Conservation (phyloP, 768 basidiomycete species). For the Suillus discolor region DNA sequence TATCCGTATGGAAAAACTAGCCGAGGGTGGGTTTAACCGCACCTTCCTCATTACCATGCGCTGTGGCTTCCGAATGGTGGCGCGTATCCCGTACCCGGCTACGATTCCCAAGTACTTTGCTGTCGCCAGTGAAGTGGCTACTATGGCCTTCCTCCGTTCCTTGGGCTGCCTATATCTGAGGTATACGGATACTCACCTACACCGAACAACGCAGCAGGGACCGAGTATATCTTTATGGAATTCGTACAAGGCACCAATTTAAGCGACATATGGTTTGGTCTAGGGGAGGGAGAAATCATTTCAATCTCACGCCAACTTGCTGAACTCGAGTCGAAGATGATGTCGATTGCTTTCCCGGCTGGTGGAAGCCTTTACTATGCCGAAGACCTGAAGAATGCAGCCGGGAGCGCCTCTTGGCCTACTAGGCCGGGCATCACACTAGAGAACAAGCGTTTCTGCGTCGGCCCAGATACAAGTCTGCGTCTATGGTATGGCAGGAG, state of each 20-base stretch:
- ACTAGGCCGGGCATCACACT: slow-evolving; percentile 33
- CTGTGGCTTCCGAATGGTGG: slow-evolving; percentile 21
- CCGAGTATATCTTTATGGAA: slow-evolving; percentile 35
- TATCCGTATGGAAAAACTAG: slow-evolving; percentile 41
- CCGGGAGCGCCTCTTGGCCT: slow-evolving; percentile 19
- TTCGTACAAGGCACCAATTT: slow-evolving; percentile 40
- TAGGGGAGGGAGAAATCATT: slow-evolving; percentile 40
- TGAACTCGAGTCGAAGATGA: slow-evolving; percentile 50
- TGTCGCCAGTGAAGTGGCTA: slow-evolving; percentile 33
- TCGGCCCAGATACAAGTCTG: slow-evolving; percentile 47
- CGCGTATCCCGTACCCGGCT: slow-evolving; percentile 16
- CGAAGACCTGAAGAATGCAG: slow-evolving; percentile 45
- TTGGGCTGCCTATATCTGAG: slow-evolving; percentile 33
- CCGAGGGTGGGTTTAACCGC: slow-evolving; percentile 39
- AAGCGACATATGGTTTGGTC: slow-evolving; percentile 42
- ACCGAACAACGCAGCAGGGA: slow-evolving; percentile 28
- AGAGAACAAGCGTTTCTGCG: slow-evolving; percentile 43
- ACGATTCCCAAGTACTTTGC: slow-evolving; percentile 29
- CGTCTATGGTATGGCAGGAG: slow-evolving; percentile 54
- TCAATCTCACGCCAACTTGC: slow-evolving; percentile 47
- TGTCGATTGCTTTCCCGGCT: slow-evolving; percentile 50
- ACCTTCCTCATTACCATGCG: slow-evolving; percentile 33
- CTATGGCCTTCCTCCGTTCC: slow-evolving; percentile 28
- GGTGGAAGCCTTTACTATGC: slow-evolving; percentile 54
- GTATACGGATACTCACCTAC: slow-evolving; percentile 34